Base-by-base conservation (phyloP, 345 rosid genomes). In the Linum usitatissimum region DNA sequence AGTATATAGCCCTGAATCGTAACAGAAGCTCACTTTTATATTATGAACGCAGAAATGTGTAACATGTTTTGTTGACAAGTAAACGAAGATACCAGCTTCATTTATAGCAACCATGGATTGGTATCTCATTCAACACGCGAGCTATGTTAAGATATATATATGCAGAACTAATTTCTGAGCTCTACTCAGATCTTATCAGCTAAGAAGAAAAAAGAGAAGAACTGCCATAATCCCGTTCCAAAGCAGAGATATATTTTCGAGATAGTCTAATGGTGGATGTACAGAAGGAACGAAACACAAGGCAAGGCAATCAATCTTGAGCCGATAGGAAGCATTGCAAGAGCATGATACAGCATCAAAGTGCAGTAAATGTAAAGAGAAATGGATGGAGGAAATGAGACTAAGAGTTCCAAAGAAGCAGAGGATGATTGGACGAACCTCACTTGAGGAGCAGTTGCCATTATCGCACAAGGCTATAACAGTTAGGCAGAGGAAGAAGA, bases 1-100 rank as follows among this genome's bases (percentile, higher is more conserved):
- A 78, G 71, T 55, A 89, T 71, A 76, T 73, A 85, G 56, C 71
- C 72, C 68, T 66, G 57, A 62, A 73, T 70, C 54, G 57, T 68
- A 76, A 4, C 68, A 36, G 30, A 18, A 4, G 19, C 55, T 14
- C 23, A 30, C 54, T 2, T 65, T 48, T 1, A 65, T 49, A 55
- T 61, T 39, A 63, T 53, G 57, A 19, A 60, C 63, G 51, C 14
- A 45, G 51, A 45, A 7, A 10, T 45, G 51, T 45, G 7, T 13
- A 42, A 4, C 17, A 45, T 45, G 51, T 12, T 0, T 12, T 45
- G 51, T 10, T 15, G 4, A 3, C 51, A 45, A 45, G 17, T 45
- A 15, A 45, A 45, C 2, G 17, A 9, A 15, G 15, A 3, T 10
- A 45, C 14, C 14, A 10, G 51, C 51, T 34, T 34, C 38, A 34